A percentile compares a stretch with the other conserved stretches of the same genome.
phyloP scores from a whole-genome alignment of 2,329 filamentous ascomycete species.

The Trichoderma sp. region DNA sequence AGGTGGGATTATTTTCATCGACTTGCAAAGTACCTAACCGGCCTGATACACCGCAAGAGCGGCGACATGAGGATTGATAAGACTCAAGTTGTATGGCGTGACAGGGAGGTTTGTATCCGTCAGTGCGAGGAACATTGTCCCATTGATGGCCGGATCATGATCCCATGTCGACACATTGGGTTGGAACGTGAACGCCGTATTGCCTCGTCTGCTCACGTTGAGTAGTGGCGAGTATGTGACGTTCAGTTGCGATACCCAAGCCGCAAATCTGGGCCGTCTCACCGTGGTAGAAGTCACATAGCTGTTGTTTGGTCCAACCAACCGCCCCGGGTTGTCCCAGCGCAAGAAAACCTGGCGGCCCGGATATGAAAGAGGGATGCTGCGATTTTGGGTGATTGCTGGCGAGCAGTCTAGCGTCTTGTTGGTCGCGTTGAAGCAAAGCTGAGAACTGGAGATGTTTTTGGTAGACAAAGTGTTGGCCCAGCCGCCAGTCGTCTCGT shows the following conservation, averaged over 20 bases:
- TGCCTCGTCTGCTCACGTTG: slow-evolving; percentile 46
- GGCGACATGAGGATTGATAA: slow-evolving; percentile 73
- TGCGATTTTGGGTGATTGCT: slow-evolving; percentile 66
- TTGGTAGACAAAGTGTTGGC: slow-evolving; percentile 54
- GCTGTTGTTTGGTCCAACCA: slow-evolving; percentile 77
- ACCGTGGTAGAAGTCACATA: slow-evolving; percentile 68
- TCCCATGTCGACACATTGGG: slow-evolving; percentile 66
- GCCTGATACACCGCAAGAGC: slow-evolving; percentile 65
- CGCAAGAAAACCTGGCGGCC: slow-evolving; percentile 68
- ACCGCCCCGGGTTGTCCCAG: slow-evolving; percentile 69
- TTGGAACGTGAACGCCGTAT: slow-evolving; percentile 67
- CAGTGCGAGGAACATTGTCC: slow-evolving; percentile 75
- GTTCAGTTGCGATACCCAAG: slow-evolving; percentile 76
- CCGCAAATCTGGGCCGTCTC: slow-evolving; percentile 61
- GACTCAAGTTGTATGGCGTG: slow-evolving; percentile 72
- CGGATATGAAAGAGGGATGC: slow-evolving; percentile 68
- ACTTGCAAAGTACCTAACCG: neutral
- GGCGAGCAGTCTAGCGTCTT: slow-evolving; percentile 59
- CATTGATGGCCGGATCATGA: slow-evolving; percentile 69
- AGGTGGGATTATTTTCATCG: neutral
- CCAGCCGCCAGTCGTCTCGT: slow-evolving; percentile 63
- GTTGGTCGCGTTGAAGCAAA: slow-evolving; percentile 57
- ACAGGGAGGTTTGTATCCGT: slow-evolving; percentile 67
- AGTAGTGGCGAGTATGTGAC: slow-evolving; percentile 65
- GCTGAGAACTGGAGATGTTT: slow-evolving; percentile 43